Conservation (phyloP, 495 filamentous ascomycete species). For the Penicillium canescens region DNA sequence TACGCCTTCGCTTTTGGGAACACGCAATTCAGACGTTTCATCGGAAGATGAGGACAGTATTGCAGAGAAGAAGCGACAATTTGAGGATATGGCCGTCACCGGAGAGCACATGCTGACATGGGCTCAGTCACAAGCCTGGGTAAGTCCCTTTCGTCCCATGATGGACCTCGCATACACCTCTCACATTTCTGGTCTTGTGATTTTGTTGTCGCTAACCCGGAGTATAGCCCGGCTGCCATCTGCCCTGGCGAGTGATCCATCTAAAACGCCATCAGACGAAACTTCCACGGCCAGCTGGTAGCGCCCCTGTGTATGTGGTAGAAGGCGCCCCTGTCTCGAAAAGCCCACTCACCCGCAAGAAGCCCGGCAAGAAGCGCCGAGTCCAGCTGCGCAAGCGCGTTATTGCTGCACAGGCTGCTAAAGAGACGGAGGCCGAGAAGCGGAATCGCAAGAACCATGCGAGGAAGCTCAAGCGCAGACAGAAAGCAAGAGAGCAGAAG, state of each 20-base stretch:
- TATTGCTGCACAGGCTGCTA: constrained; percentile 27
- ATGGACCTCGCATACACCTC: too few species aligned
- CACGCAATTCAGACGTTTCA: constrained; percentile 1
- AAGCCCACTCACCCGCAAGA: constrained; percentile 38
- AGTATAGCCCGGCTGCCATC: constrained; percentile 40
- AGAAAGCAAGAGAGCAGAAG: constrained; percentile 46
- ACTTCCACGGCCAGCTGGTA: constrained; percentile 26
- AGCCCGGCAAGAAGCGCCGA: constrained; percentile 50
- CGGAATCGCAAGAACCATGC: constrained; percentile 48
- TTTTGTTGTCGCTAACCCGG: background rate
- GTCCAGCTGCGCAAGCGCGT: constrained; percentile 41
- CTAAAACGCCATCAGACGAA: constrained; percentile 42
- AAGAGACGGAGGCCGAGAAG: constrained; percentile 47
- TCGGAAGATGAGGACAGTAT: constrained; percentile 7
- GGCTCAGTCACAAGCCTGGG: constrained; percentile 37
- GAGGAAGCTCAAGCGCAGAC: constrained; percentile 44
- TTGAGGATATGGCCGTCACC: constrained; percentile 42
- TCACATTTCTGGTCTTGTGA: background rate
- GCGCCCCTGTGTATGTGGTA: constrained; percentile 27
- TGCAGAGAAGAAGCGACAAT: constrained; percentile 31
- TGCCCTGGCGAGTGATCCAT: constrained; percentile 46
- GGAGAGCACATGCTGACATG: constrained; percentile 39
- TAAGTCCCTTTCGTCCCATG: constrained; percentile 17
- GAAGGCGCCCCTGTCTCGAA: constrained; percentile 24
- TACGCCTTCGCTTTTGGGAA: constrained; percentile 28